phyloP scores from a whole-genome alignment of 2,329 filamentous ascomycete genomes.

The Pseudogymnoascus sp. region DNA sequence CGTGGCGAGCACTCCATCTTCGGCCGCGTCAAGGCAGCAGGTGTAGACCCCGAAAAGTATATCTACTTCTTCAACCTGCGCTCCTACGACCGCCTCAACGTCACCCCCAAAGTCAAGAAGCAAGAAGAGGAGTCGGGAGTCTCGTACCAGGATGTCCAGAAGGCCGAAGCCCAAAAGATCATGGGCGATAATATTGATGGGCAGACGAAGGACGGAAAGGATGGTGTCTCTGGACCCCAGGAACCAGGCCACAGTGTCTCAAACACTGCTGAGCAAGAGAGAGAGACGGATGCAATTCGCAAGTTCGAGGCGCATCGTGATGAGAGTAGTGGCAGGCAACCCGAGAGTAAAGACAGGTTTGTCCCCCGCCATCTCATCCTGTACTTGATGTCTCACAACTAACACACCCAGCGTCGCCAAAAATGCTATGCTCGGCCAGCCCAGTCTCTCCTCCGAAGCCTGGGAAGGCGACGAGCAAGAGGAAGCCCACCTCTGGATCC shows the following conservation, averaged over 20 bases:
- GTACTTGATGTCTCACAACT: conserved; percentile 28
- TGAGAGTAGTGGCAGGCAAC: conserved; percentile 23
- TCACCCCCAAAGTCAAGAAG: conserved; percentile 62
- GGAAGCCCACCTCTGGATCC: conserved; percentile 82
- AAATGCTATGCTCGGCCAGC: conserved; percentile 68
- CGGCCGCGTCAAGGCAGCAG: conserved; percentile 62
- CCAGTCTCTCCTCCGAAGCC: conserved; percentile 55
- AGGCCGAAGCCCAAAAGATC: conserved; percentile 80
- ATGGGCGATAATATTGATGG: conserved; percentile 69
- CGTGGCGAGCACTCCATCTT: conserved; percentile 88
- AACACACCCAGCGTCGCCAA: conserved; percentile 51
- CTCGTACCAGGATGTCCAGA: conserved; percentile 76
- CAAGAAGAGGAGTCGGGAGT: conserved; percentile 76
- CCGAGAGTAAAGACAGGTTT: conserved; percentile 19
- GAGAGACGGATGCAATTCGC: conserved; percentile 39
- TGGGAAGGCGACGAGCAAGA: conserved; percentile 68
- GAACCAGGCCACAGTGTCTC: conserved; percentile 19
- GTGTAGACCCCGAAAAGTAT: conserved; percentile 69
- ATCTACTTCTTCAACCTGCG: conserved; percentile 93
- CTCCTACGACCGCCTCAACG: conserved; percentile 86
- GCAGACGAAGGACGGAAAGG: conserved; percentile 31
- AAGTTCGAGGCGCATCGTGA: conserved; percentile 42
- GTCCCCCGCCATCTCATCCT: background rate
- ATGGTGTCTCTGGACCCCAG: background rate
- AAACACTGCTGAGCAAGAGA: conserved; percentile 31